Evolutionary conservation across 257 asterid species (phyloP).

Genomic region (Scutellaria galericulata): DNA sequence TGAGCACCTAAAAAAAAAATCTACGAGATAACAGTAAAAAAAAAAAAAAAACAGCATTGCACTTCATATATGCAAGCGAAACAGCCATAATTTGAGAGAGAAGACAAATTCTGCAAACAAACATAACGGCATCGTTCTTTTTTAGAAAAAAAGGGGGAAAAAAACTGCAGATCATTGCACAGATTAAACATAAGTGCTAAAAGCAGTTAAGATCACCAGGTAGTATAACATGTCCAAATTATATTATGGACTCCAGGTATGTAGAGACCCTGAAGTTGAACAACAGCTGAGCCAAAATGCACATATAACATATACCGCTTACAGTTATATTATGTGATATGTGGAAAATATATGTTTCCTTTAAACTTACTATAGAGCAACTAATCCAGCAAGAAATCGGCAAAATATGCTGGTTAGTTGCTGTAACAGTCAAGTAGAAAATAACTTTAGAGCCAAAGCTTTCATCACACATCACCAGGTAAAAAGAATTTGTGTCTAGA

Average conservation of each 20-base stretch:
- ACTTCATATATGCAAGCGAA: neutral
- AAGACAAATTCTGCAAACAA: neutral
- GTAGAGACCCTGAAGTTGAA: neutral
- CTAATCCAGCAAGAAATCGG: neutral
- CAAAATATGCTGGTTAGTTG: neutral
- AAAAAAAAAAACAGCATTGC: neutral
- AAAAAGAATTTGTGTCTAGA: neutral
- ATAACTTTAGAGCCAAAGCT: neutral
- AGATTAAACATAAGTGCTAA: neutral
- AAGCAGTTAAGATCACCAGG: neutral
- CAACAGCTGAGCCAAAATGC: no score
- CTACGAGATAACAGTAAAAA: no score
- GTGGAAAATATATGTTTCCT: no score
- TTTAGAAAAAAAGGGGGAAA: neutral
- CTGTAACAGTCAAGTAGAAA: neutral
- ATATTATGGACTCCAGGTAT: neutral
- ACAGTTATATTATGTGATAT: no score
- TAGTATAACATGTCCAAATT: neutral
- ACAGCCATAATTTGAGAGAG: neutral
- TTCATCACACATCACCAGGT: conserved; percentile 1
- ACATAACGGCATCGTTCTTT: neutral
- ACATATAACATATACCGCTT: no score
- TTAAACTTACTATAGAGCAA: no score
- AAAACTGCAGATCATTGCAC: neutral
- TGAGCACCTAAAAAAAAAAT: neutral